A percentile compares a stretch with the other conserved stretches of the same genome.
Conservation (phyloP, 768 basidiomycete species). For the Leucosporidium scottii region DNA sequence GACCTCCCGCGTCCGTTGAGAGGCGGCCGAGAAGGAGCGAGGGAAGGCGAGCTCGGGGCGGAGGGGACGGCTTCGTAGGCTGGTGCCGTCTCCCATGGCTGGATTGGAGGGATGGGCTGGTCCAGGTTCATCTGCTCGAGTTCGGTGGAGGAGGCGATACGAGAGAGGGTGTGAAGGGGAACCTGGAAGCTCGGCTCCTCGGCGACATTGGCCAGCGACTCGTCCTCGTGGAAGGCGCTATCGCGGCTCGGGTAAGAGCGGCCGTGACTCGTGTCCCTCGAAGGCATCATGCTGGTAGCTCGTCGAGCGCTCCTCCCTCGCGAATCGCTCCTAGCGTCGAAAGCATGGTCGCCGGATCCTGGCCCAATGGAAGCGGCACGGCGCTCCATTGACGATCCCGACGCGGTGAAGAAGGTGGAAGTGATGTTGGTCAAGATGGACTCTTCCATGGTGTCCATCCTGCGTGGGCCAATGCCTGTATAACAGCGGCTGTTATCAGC, state of each 20-base stretch:
- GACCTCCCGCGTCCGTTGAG: too few species aligned
- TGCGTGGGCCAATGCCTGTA: constrained; percentile 59
- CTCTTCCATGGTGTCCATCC: constrained; percentile 70
- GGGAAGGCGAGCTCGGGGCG: constrained; percentile 7
- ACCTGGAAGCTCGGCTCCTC: background rate
- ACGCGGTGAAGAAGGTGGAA: constrained; percentile 65
- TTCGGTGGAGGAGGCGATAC: constrained; percentile 16
- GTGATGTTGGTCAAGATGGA: constrained; percentile 65
- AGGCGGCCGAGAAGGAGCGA: background rate
- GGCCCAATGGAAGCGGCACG: constrained; percentile 53
- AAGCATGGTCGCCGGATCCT: constrained; percentile 19
- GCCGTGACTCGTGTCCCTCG: constrained; percentile 19
- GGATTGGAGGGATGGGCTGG: constrained; percentile 8
- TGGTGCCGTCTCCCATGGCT: constrained; percentile 24
- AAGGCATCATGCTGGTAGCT: constrained; percentile 17
- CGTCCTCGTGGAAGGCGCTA: constrained; percentile 18
- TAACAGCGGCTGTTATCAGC: background rate
- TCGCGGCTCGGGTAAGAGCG: constrained; percentile 18
- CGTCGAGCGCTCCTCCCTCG: constrained; percentile 15
- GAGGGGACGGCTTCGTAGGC: constrained; percentile 27
- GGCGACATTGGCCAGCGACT: background rate
- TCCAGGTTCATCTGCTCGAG: background rate
- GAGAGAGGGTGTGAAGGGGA: constrained; percentile 7
- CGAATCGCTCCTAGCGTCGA: constrained; percentile 15
- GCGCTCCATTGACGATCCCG: constrained; percentile 45